Percentiles rank a stretch among this genome's conserved stretches.
These are phyloP conservation scores for Podaxis sp. DNA, from an alignment of 768 basidiomycete species.

Conservation along the genomic window DNA sequence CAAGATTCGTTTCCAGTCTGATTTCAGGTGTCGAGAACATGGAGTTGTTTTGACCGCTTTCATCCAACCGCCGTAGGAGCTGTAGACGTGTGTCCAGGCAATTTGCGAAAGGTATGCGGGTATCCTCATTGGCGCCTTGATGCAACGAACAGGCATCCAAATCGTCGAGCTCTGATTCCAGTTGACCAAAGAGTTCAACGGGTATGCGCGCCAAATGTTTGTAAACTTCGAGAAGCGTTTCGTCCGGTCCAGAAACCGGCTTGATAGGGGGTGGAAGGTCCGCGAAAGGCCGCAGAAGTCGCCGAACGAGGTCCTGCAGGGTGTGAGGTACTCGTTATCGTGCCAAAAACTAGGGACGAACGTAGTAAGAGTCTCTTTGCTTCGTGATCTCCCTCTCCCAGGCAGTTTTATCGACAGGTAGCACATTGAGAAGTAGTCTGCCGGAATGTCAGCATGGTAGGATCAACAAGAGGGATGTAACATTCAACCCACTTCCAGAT, in stretches of 20 bases:
- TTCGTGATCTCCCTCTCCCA: conserved; percentile 60
- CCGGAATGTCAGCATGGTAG: conserved; percentile 11
- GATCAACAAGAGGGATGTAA: neutral
- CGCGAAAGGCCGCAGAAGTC: conserved; percentile 57
- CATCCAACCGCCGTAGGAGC: conserved; percentile 35
- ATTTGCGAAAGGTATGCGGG: conserved; percentile 47
- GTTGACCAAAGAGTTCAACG: conserved; percentile 42
- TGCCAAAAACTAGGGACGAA: conserved; percentile 30
- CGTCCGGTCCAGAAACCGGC: conserved; percentile 42
- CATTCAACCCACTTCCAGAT: conserved; percentile 66
- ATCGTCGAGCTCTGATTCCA: conserved; percentile 54
- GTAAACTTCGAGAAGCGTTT: conserved; percentile 45
- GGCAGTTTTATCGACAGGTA: conserved; percentile 53
- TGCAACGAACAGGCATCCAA: conserved; percentile 50
- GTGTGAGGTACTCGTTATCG: neutral
- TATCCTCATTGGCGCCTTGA: conserved; percentile 41
- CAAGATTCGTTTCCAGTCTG: conserved; percentile 30
- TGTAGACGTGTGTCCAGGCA: conserved; percentile 56
- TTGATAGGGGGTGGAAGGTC: conserved; percentile 39
- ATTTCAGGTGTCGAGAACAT: conserved; percentile 36
- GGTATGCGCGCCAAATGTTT: conserved; percentile 61
- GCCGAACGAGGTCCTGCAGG: conserved; percentile 64
- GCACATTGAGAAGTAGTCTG: conserved; percentile 63
- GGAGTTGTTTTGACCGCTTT: conserved; percentile 34
- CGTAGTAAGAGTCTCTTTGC: conserved; percentile 74